phyloP scores from a whole-genome alignment of 805 yeast species.

The Wickerhamiella kazuoi region DNA sequence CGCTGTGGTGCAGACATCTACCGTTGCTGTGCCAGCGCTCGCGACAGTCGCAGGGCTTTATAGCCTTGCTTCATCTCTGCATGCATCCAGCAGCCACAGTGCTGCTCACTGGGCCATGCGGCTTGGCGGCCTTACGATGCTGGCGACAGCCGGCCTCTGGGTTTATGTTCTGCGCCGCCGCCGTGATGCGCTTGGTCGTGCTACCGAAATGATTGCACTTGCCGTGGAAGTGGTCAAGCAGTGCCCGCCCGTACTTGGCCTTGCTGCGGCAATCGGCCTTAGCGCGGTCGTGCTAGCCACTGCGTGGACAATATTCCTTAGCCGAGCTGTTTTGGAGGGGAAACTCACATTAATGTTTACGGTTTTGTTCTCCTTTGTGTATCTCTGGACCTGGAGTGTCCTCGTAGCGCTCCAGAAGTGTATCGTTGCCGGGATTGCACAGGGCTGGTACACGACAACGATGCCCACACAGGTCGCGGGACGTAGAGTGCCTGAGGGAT shows the following conservation, averaged over 20 bases:
- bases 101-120: slow-evolving; percentile 12
- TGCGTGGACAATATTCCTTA: slow-evolving; percentile 22
- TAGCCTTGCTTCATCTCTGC: slow-evolving; percentile 9
- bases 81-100: slow-evolving; percentile 9
- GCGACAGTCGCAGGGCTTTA: slow-evolving; percentile 4
- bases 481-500: not conserved
- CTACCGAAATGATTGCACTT: slow-evolving; percentile 20
- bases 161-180: slow-evolving; percentile 10
- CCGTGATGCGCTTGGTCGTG: slow-evolving; percentile 9
- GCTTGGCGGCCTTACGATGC: slow-evolving; percentile 8
- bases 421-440: slow-evolving; percentile 21
- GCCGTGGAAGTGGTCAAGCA: slow-evolving; percentile 21
- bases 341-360: slow-evolving; percentile 12
- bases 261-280: slow-evolving; percentile 17
- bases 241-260: slow-evolving; percentile 17
- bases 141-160: slow-evolving; percentile 12
- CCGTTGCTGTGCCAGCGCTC: slow-evolving; percentile 11
- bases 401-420: slow-evolving; percentile 23
- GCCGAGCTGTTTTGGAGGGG: slow-evolving; percentile 19
- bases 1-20: slow-evolving; percentile 10
- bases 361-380: slow-evolving; percentile 20
- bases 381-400: slow-evolving; percentile 28
- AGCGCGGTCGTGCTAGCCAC: slow-evolving; percentile 19
- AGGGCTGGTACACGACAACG: slow-evolving; percentile 22
- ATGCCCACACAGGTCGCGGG: no score